Base-by-base conservation (phyloP, 768 basidiomycete genomes). In the Leccinum pellstonianum region DNA sequence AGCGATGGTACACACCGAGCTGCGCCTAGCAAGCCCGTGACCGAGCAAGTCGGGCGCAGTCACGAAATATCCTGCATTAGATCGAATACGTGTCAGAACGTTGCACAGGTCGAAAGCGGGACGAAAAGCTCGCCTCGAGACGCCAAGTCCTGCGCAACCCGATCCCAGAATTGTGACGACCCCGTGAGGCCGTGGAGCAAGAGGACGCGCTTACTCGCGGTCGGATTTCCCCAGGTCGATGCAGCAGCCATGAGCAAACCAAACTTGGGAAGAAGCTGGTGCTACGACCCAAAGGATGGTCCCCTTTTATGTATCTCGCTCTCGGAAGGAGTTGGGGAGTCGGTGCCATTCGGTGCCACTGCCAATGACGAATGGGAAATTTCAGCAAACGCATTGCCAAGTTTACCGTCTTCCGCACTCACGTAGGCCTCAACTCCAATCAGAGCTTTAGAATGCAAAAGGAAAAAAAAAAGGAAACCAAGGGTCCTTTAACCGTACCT, bases 11-110 rank as follows among this genome's bases (percentile, higher is more conserved):
- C 62, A 68, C 15, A 58, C 58, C 1, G 65, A 51, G 9, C 33
- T 7, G 15, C 55, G 60, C 9, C 41, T 48, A 11, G 62, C 56
- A 15, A 19, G 25, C 1, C 62, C 67, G 19, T 72, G 72, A 9
- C 66, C 66, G 21, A 70, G 63, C 3, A 66, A 31, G 46, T 66
- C 67, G 5, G 70, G 70, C n/a, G 68, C 70, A 0, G 31, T 58
- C 41, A 70, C 68, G 19, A 64, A 60, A 25, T 64, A 70, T 31
- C 68, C 72, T 72, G 58, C 31, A n/a, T 48, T 1, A 1, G 19
- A n/a, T 43, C 31, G 6, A 29, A 38, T 4, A 19, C 12, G 12
- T 14, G 37, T 66, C 54, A 48, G 14, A 27, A 46, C 43, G 19
- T 46, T 19, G 17, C 5, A 4, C 5, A 1, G 8, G 15, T 8